Base-by-base conservation (phyloP, 495 filamentous ascomycete species). In the Neurospora terricola region DNA sequence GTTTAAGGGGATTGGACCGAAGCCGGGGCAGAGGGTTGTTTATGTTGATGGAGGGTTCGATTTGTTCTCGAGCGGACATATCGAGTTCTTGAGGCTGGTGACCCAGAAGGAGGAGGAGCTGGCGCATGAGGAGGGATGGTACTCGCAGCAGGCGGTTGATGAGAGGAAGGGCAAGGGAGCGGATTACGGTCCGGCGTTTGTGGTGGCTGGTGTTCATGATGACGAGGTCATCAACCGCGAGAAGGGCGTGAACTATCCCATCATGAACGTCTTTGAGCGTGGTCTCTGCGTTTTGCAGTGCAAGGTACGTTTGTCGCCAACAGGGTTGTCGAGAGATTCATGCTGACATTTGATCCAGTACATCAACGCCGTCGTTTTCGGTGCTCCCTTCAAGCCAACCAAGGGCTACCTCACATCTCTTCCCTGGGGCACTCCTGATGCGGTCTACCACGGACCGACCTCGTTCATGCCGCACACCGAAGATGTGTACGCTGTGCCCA, bases 221-320 rank as follows among this genome's bases (percentile, higher is more conserved):
- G 96, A 99, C 81, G 87, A 90, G 74, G 94, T 95, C 54, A 96
- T 99, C 79, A 98, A 98, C 81, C 81, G 90, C 76, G 95, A 92
- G 92, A 98, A 98, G 83, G 94, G 96, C 11, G 84, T 97, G 75
- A 99, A 99, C 81, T 98, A 98, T 80, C 96, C 96, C 2, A 98
- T 99, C 80, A 99, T 98, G 96, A 98, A 97, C 83, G 93, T 98
- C 45, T 97, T 94, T 77, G 96, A 99, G 86, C 90, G 96, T 69
- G 93, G 93, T 7, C 89, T 99, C 27, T 98, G 96, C 80, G 96
- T 98, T 48, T 86, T 98, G 39, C 96, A 98, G 76, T 99, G 96
- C 80, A 89, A 89, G 76, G 94, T 96, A 86, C 76, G 90, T 38
- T 14, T 14, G 30, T n/a, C 27, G 8, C 34, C 5, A 14, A n/a